Evolutionary conservation across 345 rosid species (phyloP), one percentile per base, ranked within the genome.

Genomic region (Microcos paniculata): DNA sequence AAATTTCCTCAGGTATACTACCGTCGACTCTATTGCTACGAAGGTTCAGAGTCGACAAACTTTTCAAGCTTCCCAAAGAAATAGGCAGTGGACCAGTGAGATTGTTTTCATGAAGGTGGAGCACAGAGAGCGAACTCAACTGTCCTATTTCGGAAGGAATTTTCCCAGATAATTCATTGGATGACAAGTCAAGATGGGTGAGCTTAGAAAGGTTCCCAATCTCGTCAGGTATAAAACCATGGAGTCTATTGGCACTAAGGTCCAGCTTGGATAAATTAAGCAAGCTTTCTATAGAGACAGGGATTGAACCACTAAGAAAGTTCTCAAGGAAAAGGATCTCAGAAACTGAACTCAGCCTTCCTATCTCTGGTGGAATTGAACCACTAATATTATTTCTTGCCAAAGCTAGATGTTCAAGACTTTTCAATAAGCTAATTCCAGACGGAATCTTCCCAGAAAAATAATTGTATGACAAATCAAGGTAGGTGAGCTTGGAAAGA

Each of bases 131-230:
- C 14, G 38, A 58, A 8, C 49, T 77, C 18, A 77, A n/a, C 9
- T 9, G 46, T 3, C 76, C 84, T 8, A 81, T 23, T 3, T 73
- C 68, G 1, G 21, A 0, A 0, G 78, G 80, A 28, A 77, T 43
- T 0, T 19, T 43, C 14, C 84, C 79, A 1, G 52, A 42, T 24
- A 82, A 31, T 16, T 63, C 0, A 15, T 80, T 80, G 3, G 0
- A 0, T 7, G 0, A 56, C 21, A 80, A 8, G 42, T 80, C 66
- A 0, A 80, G 26, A 0, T 18, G 1, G 0, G 0, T 0, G 6
- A 80, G 76, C 4, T 24, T 0, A 30, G 15, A 52, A 19, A 77
- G 31, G 26, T 45, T 55, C 4, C 51, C 51, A 46, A 46, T 18
- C 14, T 48, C 52, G 2, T 48, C 1, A 48, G 52, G 52, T 3